Percentiles rank a stretch among this genome's conserved stretches.
Conservation (phyloP, 1,139 yeast genomes). For the Candida neerlandica region DNA sequence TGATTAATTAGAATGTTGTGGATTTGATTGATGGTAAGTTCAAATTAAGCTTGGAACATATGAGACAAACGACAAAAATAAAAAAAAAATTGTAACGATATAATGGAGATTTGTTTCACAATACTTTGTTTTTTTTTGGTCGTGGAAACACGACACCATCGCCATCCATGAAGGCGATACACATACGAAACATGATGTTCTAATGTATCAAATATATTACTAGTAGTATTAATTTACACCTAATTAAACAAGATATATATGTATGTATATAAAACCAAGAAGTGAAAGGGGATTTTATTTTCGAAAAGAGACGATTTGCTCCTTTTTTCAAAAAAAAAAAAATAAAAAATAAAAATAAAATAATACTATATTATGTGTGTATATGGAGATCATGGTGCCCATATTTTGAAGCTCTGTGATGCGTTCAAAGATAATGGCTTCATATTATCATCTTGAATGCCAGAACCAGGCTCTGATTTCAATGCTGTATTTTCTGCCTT, state of each 20-base stretch:
- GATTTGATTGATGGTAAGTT: background rate
- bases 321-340: background rate
- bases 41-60: background rate
- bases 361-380: background rate
- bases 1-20: too few species aligned
- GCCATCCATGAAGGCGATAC: background rate
- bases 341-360: too few species aligned
- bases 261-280: background rate
- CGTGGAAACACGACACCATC: background rate
- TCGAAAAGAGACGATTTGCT: background rate
- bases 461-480: conserved; percentile 11
- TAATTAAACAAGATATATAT: conserved; percentile 1
- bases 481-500: conserved; percentile 11
- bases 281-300: background rate
- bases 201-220: background rate
- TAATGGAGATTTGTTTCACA: background rate
- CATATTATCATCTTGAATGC: conserved; percentile 34
- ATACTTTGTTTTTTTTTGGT: background rate
- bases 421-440: conserved; percentile 80
- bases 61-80: background rate
- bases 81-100: background rate
- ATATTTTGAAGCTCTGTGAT: conserved; percentile 84
- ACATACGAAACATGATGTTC: background rate
- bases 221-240: conserved; percentile 1
- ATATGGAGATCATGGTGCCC: conserved; percentile 56